Base-by-base conservation (phyloP, 306 rosid genomes). In the Rubus parviflorus region DNA sequence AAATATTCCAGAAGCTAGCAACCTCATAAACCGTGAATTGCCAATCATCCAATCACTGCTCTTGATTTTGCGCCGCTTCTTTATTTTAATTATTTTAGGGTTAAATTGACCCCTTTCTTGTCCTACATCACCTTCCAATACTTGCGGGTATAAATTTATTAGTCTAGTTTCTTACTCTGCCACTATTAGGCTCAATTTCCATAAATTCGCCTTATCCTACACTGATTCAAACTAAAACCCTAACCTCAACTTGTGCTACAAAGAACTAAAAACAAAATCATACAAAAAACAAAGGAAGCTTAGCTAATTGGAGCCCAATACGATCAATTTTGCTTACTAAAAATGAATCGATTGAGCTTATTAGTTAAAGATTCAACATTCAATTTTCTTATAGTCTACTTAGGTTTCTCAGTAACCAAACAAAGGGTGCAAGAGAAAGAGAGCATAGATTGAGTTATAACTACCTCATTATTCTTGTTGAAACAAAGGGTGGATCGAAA, bases 391-490 rank as follows among this genome's bases (percentile, higher is more conserved):
- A 25, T 12, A 70, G 58, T 48, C 72, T 40, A 46, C 72, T 62
- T 8, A n/a, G 23, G 38, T 63, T 77, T 77, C 78, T 47, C 13
- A 65, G n/a, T n/a, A n/a, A n/a, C n/a, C n/a, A n/a, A n/a, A n/a
- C n/a, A n/a, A n/a, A n/a, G n/a, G n/a, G n/a, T 30, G n/a, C 22
- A 45, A 63, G 43, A 23, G 43, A 12, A 43, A 49, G 46, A 35
- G n/a, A 43, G 53, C 22, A 14, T 43, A 68, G 48, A 53, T 57
- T 47, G 47, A 58, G 52, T 76, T 77, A 93, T n/a, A n/a, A n/a
- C n/a, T n/a, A n/a, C 98, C 98, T 58, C n/a, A n/a, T n/a, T n/a
- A n/a, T n/a, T n/a, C n/a, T n/a, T n/a, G n/a, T n/a, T n/a, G n/a
- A n/a, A n/a, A n/a, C n/a, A n/a, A n/a, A n/a, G n/a, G n/a, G n/a